These are phyloP conservation scores for Neocatenulostroma microsporum DNA, from an alignment of 2,329 filamentous ascomycete species.

Conservation along the genomic window DNA sequence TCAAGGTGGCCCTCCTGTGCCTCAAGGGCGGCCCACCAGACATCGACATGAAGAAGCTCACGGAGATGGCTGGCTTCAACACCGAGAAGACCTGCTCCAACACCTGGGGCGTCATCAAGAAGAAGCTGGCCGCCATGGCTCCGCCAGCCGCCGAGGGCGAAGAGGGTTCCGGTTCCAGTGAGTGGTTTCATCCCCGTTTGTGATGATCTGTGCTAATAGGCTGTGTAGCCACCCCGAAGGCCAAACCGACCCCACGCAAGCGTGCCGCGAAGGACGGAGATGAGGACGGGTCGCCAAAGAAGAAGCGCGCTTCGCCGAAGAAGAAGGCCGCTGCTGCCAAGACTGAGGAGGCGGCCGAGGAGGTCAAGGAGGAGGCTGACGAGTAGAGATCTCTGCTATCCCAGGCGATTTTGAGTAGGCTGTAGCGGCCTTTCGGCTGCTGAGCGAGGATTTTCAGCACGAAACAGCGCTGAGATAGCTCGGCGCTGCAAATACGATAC, in stretches of 20 bases:
- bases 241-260: slow-evolving; percentile 21
- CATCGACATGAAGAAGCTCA: slow-evolving; percentile 27
- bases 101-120: slow-evolving; percentile 30
- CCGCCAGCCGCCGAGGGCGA: slow-evolving; percentile 11
- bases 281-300: slow-evolving; percentile 15
- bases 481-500: too few relatives aligned
- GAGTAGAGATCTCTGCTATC: too few relatives aligned
- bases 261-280: slow-evolving; percentile 21
- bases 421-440: too few relatives aligned
- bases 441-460: too few relatives aligned
- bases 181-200: background rate
- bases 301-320: too few relatives aligned
- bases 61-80: slow-evolving; percentile 22
- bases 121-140: slow-evolving; percentile 21
- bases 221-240: slow-evolving; percentile 9
- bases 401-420: too few relatives aligned
- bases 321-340: slow-evolving; percentile 13
- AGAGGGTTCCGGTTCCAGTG: slow-evolving; percentile 5
- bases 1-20: slow-evolving; percentile 26
- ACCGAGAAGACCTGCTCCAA: slow-evolving; percentile 27
- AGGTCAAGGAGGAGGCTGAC: too few relatives aligned
- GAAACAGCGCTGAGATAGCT: too few relatives aligned
- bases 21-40: slow-evolving; percentile 28
- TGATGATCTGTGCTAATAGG: slow-evolving; percentile 5
- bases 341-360: too few relatives aligned